Percentiles rank a stretch among this genome's conserved stretches.
phyloP scores from a whole-genome alignment of 345 rosid genomes.

The Bruguiera gymnorhiza region DNA sequence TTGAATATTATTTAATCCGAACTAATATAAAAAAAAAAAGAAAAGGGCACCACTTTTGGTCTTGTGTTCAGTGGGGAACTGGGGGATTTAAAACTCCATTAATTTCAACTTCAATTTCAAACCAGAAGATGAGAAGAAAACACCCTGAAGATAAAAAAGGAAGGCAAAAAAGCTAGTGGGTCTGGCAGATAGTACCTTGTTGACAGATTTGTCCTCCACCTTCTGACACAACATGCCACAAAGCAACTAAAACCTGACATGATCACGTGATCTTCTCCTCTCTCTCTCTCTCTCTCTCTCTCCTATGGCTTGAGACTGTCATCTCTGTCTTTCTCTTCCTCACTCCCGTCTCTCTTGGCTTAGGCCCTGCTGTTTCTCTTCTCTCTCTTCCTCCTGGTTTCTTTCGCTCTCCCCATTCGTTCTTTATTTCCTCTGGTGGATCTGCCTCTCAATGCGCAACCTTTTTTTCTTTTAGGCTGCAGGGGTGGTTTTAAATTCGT shows the following conservation, averaged over 20 bases:
- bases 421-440: conserved; percentile 1
- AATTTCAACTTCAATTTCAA: too few species aligned
- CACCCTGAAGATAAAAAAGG: too few species aligned
- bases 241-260: conserved; percentile 12
- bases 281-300: not conserved
- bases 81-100: too few species aligned
- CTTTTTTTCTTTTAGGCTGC: not conserved
- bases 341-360: not conserved
- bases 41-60: too few species aligned
- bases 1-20: too few species aligned
- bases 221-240: not conserved
- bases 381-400: not conserved
- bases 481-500: not conserved
- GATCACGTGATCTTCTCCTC: conserved; percentile 15
- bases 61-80: too few species aligned
- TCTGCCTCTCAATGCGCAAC: conserved; percentile 7
- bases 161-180: too few species aligned
- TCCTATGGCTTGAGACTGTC: not conserved
- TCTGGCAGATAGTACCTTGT: too few species aligned
- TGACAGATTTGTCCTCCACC: not conserved
- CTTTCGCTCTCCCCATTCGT: not conserved
- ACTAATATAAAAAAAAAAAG: too few species aligned
- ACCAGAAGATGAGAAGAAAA: too few species aligned
- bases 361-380: not conserved
- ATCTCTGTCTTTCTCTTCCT: not conserved